Evolutionary conservation across 306 rosid genomes (phyloP), one percentile per base, ranked within the genome.

Genomic region (Prosopis cineraria): DNA sequence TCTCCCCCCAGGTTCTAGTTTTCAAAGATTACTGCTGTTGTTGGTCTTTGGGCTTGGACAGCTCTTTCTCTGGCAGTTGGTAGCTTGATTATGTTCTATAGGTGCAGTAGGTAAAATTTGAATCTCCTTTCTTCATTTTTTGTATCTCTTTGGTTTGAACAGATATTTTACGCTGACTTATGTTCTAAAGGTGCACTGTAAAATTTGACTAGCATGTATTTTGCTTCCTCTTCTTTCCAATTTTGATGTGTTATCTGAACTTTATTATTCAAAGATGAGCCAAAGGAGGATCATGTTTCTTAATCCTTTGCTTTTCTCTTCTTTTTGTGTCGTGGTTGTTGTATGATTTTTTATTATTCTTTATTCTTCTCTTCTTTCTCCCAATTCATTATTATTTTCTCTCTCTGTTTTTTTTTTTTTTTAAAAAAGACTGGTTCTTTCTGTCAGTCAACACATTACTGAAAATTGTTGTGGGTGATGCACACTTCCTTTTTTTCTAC

Each of bases 21-120:
- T 95, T 82, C 56, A 76, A 65, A 87, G 97, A 88, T 92, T 81
- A 95, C 98, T 34, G 98, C 98, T 20, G 75, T 74, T 82, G 85
- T 85, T 79, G 98, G 98, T 72, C 88, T 95, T 63, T 95, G 98
- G 97, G 93, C 93, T 22, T 92, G 97, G 98, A 48, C 78, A 45
- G 88, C 91, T 67, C 81, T 95, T 82, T 89, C 93, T 75, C 36
- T 88, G 36, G 79, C 91, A 22, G 79, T 72, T 75, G 88, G 82
- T 81, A 27, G 97, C 14, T 72, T 95, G 82, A 30, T 91, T 77
- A 89, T 91, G 98, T 79, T 95, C 77, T 91, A 92, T 85, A 89
- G 82, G 87, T 92, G 98, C 76, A 89, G 97, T 72, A 89, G 98
- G 98, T 95, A 90, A 83, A 83, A 74, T 68, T 82, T 60, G 39